Conservation (phyloP, 1,139 yeast species). For the Magnusiomyces paraingens region DNA sequence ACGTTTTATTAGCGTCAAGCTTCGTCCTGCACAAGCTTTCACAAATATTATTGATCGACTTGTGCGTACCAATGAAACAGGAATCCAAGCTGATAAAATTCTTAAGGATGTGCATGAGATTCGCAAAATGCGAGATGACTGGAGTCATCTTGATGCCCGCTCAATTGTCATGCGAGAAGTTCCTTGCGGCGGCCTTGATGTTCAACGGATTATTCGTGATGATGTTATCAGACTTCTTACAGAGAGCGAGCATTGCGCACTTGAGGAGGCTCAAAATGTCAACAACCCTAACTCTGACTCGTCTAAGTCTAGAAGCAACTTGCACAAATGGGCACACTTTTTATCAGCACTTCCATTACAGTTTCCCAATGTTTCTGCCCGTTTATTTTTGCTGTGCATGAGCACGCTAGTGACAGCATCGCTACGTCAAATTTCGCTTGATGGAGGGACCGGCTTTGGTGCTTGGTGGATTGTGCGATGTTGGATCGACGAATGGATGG, state of each 20-base stretch:
- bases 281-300: slow-evolving; percentile 4
- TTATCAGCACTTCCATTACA: slow-evolving; percentile 43
- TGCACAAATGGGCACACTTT: slow-evolving; percentile 38
- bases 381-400: slow-evolving; percentile 49
- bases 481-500: slow-evolving; percentile 71
- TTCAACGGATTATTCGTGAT: slow-evolving; percentile 38
- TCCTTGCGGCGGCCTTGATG: slow-evolving; percentile 43
- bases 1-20: slow-evolving; percentile 45
- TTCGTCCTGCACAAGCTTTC: slow-evolving; percentile 52
- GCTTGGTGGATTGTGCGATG: slow-evolving; percentile 76
- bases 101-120: slow-evolving; percentile 44
- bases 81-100: slow-evolving; percentile 48
- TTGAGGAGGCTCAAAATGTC: not conserved
- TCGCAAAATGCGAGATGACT: slow-evolving; percentile 51
- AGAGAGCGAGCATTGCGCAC: slow-evolving; percentile 7
- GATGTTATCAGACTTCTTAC: slow-evolving; percentile 41
- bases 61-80: slow-evolving; percentile 54
- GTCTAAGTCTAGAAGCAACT: slow-evolving; percentile 25
- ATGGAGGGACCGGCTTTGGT: slow-evolving; percentile 58
- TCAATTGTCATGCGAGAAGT: slow-evolving; percentile 49
- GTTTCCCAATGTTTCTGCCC: slow-evolving; percentile 46
- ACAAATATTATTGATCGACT: slow-evolving; percentile 51
- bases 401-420: slow-evolving; percentile 56
- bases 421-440: slow-evolving; percentile 54
- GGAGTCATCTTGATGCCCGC: slow-evolving; percentile 50